Base-by-base conservation (phyloP, 192 early-diverging fungal species). In the Coemansia sp. region DNA sequence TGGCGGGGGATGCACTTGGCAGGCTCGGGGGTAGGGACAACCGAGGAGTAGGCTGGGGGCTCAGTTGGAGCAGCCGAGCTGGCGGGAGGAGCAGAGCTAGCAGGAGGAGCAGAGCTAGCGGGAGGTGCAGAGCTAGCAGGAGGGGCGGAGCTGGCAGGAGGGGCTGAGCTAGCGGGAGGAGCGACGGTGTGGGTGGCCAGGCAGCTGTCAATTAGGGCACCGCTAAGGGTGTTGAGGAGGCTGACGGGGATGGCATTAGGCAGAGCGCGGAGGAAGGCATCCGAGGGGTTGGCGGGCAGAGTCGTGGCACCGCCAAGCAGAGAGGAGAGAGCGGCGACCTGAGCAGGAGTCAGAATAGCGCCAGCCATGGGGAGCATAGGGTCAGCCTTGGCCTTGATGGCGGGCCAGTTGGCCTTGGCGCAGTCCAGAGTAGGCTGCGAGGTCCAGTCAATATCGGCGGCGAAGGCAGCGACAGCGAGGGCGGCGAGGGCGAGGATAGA, bases 401-500 rank as follows among this genome's bases (percentile, higher is more conserved):
- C 73, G 60, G 66, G 21, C 73, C 84, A 72, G 71, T 87, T 84
- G 25, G 64, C 65, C 72, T 84, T 68, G 68, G 72, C 67, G 69
- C 74, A 73, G 25, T 78, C 68, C 32, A 82, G 72, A 68, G 82
- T 74, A 19, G 62, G 75, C 32, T 63, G 71, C 53, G 70, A 61
- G 66, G 66, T 71, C 74, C 74, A 70, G 72, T 87, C 84, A 62
- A 85, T 77, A 39, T 65, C 70, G 42, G 73, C 84, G 34, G 81
- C 51, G 14, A 67, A 63, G 53, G 81, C 63, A 21, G 78, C 63
- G 17, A 61, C 36, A 53, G 75, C 71, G 46, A 87, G 44, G 37
- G 86, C 78, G 46, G 78, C 80, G 48, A 85, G 21, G 60, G 81
- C 84, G 63, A 83, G 60, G 53, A 82, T 45, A 70, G 73, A 76